A percentile compares a stretch with the other conserved stretches of the same genome.
Conservation (phyloP, 345 rosid genomes). For the Citrus sp. region DNA sequence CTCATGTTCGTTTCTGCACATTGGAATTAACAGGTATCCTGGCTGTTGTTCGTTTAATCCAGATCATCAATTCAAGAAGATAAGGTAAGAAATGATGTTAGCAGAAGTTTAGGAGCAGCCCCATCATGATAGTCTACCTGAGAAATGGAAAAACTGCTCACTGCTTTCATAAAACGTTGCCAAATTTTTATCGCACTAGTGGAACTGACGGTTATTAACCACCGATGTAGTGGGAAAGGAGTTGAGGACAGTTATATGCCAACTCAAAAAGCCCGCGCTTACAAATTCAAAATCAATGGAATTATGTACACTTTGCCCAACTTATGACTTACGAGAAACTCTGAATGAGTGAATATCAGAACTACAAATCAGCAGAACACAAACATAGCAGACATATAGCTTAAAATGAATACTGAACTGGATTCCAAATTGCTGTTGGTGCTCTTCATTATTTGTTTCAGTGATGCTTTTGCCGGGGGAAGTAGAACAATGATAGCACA, state of each 20-base stretch:
- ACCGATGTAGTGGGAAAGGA: not conserved
- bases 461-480: not conserved
- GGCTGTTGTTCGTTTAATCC: not conserved
- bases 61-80: not conserved
- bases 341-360: not conserved
- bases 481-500: not conserved
- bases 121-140: not conserved
- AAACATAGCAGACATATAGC: not conserved
- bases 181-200: not conserved
- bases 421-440: not conserved
- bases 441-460: slow-evolving; percentile 11
- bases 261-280: not conserved
- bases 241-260: not conserved
- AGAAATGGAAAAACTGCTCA: not conserved
- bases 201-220: not conserved
- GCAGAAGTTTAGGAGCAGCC: not conserved
- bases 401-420: not conserved
- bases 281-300: not conserved
- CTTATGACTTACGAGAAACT: not conserved
- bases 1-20: not conserved
- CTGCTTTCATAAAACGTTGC: not conserved
- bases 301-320: not conserved
- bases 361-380: not conserved
- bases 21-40: not conserved
- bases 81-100: not conserved